Conservation (phyloP, 495 filamentous ascomycete genomes). For the Lophium mytilinum region DNA sequence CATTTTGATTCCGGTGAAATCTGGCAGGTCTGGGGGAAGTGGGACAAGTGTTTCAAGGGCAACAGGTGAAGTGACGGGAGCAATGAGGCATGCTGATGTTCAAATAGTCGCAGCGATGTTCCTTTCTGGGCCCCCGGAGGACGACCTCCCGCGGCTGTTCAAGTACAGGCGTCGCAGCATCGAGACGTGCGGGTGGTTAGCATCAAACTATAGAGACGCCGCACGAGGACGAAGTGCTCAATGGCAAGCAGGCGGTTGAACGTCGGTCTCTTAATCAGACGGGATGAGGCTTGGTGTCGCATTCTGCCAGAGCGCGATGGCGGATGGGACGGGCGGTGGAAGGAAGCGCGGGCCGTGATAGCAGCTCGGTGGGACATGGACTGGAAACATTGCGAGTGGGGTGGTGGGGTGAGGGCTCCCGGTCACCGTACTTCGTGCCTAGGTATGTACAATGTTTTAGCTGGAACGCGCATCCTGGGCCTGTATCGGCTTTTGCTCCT, state of each 20-base stretch:
- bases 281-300: neutral
- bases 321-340: neutral
- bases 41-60: neutral
- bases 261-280: conserved; percentile 4
- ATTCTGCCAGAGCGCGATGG: neutral
- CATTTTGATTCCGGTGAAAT: conserved; percentile 3
- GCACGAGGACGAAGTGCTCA: neutral
- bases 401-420: neutral
- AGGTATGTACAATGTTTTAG: too few species aligned
- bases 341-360: neutral
- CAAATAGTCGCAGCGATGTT: conserved; percentile 14
- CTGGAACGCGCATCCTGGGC: too few species aligned
- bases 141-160: conserved; percentile 19
- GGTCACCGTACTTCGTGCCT: too few species aligned
- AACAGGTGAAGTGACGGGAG: neutral
- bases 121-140: conserved; percentile 11
- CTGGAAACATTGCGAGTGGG: neutral
- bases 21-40: neutral
- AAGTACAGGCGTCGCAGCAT: neutral
- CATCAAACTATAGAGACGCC: neutral
- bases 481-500: too few species aligned
- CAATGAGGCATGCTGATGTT: neutral
- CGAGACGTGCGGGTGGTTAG: neutral
- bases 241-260: conserved; percentile 2
- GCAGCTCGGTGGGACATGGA: neutral